Base-by-base conservation (phyloP, 139 green algal species). In the Chlorella sp. region DNA sequence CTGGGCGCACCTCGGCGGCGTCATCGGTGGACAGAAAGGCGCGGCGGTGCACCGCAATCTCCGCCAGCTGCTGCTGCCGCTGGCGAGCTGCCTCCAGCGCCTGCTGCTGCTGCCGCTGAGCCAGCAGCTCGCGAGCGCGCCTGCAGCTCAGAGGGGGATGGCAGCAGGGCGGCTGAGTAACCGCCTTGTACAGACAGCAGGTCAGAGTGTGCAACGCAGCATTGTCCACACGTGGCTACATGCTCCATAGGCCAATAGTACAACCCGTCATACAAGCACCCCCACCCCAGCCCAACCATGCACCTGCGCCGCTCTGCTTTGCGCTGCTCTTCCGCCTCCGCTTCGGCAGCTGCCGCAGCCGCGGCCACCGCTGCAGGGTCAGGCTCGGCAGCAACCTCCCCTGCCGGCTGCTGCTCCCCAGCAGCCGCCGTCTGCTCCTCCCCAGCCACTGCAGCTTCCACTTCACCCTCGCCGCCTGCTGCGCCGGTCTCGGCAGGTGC, bases 231-330 rank as follows among this genome's bases (percentile, higher is more conserved):
- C 38, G 9, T 38, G 72, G 72, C 41, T 56, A 46, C 16, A 44
- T 22, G n/a, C n/a, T n/a, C n/a, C n/a, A n/a, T n/a, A 30, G 11
- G 44, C 30, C 73, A 36, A 4, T 17, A 51, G 20, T 24, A 51
- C 16, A 54, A n/a, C n/a, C n/a, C n/a, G n/a, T n/a, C n/a, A n/a
- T n/a, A n/a, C n/a, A n/a, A n/a, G 36, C 9, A 34, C 36, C n/a
- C 40, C 60, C 14, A 43, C 14, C 36, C 43, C 2, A 26, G 14
- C 75, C 28, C 30, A 34, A 32, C 30, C 46, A 46, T 34, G 26
- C 68, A 79, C 81, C 81, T 85, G 81, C 81, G 81, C 7, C 81
- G 81, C 81, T 85, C 81, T n/a, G 81, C 81, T 56, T 79, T 85
- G 28, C 70, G 65, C 64, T 76, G 43, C 79, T 84, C 79, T 34